Evolutionary conservation across 495 filamentous ascomycete genomes (phyloP), one percentile per base, ranked within the genome.

Genomic region (Daldinia decipiens): DNA sequence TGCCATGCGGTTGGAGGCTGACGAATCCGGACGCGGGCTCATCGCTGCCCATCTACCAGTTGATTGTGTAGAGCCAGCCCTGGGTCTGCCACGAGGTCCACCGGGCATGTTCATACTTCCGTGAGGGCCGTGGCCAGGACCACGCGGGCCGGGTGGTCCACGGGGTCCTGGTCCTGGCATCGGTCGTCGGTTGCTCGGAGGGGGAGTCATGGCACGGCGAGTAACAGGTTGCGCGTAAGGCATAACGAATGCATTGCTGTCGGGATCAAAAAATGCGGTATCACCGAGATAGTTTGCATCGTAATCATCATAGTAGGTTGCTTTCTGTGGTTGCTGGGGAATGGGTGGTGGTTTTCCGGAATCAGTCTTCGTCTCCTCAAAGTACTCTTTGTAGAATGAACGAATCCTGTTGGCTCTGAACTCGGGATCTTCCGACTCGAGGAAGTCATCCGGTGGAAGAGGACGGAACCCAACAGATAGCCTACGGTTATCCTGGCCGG

Each of bases 311-410:
- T 90, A 90, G 74, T 93, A 91, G 71, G 61, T 36, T 54, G 74
- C 67, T 73, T 47, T 47, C 43, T 47, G 43, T 21, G 43, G 7
- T 47, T 82, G 78, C 39, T 79, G 79, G 27, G 77, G 71, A 13
- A 78, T 76, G 47, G 80, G 70, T 1, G 76, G 74, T 5, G 85
- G 83, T 32, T 82, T 74, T 13, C 80, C 81, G 29, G 83, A 84
- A 32, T 81, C 84, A 0, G 83, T 83, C 76, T 91, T 92, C 19
- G 87, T 89, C 26, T 97, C 94, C 59, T 99, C 95, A 67, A 99
- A 99, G 79, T 98, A 98, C 79, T 98, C 95, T 78, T 97, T 97
- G 82, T 99, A 99, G 82, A 99, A 99, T 26, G 96, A 98, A 71
- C 95, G 88, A 70, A 99, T 98, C 24, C 96, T 88, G 81, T 97